phyloP scores from a whole-genome alignment of 2,329 filamentous ascomycete genomes.

The Chalaropsis thielavioides region DNA sequence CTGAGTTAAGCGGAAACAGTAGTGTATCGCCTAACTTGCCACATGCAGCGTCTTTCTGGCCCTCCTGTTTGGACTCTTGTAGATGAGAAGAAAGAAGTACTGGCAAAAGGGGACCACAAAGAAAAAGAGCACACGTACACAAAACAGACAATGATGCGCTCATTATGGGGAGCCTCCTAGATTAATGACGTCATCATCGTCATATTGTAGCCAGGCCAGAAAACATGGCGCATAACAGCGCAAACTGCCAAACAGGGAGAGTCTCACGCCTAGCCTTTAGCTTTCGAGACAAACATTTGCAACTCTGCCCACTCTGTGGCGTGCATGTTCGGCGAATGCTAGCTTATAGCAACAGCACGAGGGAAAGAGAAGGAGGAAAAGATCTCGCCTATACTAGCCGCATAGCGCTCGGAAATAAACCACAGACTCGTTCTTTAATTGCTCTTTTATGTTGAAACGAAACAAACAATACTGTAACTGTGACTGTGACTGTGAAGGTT shows the following conservation, averaged over 20 bases:
- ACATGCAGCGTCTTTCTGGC: not conserved
- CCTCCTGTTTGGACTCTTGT: not conserved
- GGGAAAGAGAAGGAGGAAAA: not conserved
- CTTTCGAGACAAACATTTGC: too few species aligned
- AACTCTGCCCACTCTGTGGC: too few species aligned
- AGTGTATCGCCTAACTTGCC: not conserved
- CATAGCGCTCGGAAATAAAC: not conserved
- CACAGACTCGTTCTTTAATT: not conserved
- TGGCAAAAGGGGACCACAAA: too few species aligned
- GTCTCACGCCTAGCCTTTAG: too few species aligned
- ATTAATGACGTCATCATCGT: not conserved
- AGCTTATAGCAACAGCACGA: not conserved
- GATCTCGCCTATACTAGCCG: not conserved
- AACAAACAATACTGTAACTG: not conserved
- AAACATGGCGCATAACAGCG: not conserved
- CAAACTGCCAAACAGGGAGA: not conserved
- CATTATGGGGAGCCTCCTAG: not conserved
- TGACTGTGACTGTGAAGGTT: not conserved
- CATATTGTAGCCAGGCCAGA: not conserved
- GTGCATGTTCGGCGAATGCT: too few species aligned
- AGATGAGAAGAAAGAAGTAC: not conserved
- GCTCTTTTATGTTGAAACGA: not conserved
- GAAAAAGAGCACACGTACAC: not conserved
- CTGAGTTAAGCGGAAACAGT: constrained; percentile 11
- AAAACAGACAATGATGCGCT: not conserved